phyloP scores from a whole-genome alignment of 768 basidiomycete genomes.

The Candolleomyces eurysporus region DNA sequence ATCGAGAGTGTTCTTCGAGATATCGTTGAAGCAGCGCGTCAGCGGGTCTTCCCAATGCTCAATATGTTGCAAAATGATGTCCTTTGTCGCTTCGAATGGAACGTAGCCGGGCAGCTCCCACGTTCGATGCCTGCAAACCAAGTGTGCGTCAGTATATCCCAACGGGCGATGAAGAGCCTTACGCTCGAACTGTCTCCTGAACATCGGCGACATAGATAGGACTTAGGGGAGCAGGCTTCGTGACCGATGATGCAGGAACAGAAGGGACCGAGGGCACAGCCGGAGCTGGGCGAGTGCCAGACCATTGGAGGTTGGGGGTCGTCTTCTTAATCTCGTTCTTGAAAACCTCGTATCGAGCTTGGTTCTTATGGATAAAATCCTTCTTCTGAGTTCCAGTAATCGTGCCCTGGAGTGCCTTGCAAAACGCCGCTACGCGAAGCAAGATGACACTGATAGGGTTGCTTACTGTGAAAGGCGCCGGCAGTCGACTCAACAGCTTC shows the following conservation, averaged over 20 bases:
- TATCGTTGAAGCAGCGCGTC: conserved; percentile 8
- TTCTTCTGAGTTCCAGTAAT: too few relatives aligned
- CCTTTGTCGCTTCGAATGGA: conserved; percentile 13
- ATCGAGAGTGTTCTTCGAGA: background rate
- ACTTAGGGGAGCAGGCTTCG: too few relatives aligned
- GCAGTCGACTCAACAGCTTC: too few relatives aligned
- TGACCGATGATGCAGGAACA: too few relatives aligned
- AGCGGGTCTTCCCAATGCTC: conserved; percentile 11
- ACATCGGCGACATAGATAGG: too few relatives aligned
- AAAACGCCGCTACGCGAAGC: too few relatives aligned
- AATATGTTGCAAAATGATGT: conserved; percentile 12
- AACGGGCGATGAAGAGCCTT: background rate
- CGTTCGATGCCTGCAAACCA: conserved; percentile 3
- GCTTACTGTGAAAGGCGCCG: too few relatives aligned
- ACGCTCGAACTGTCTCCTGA: conserved; percentile 8
- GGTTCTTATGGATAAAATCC: too few relatives aligned
- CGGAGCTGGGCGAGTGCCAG: background rate
- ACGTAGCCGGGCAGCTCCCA: conserved; percentile 15
- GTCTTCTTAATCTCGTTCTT: conserved; percentile 3
- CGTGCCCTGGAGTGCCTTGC: too few relatives aligned
- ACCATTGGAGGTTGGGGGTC: conserved; percentile 5
- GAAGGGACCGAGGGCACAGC: too few relatives aligned
- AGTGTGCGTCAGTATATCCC: background rate
- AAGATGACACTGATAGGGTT: too few relatives aligned
- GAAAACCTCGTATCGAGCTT: background rate